phyloP scores from a whole-genome alignment of 2,329 filamentous ascomycete species.

The Ceratocystis colombiana region DNA sequence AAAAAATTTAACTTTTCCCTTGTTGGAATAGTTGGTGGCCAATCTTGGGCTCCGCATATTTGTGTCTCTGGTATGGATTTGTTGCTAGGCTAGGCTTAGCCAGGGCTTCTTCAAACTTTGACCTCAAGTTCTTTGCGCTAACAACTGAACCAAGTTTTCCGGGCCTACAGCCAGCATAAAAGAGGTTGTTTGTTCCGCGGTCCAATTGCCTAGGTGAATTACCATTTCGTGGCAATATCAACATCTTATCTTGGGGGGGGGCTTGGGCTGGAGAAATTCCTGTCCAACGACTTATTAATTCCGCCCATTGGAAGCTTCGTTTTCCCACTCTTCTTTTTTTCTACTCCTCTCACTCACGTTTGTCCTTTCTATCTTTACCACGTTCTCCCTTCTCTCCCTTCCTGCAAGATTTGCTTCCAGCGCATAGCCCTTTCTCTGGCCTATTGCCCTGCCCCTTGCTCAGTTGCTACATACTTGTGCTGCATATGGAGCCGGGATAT shows the following conservation, averaged over 20 bases:
- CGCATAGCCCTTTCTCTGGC: constrained; percentile 24
- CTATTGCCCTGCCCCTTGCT: constrained; percentile 24
- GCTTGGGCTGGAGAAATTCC: constrained; percentile 3
- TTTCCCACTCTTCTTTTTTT: constrained; percentile 15
- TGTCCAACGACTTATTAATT: background rate
- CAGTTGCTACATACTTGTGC: constrained; percentile 19
- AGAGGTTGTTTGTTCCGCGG: background rate
- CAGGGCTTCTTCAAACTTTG: constrained; percentile 9
- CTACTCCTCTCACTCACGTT: constrained; percentile 4
- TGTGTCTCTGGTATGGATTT: constrained; percentile 6
- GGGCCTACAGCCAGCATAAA: constrained; percentile 3
- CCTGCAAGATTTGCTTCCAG: constrained; percentile 16
- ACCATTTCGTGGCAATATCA: constrained; percentile 1
- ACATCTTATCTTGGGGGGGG: background rate
- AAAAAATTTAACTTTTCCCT: constrained; percentile 14
- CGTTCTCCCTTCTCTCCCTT: constrained; percentile 14
- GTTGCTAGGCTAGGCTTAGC: constrained; percentile 12
- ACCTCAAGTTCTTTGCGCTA: constrained; percentile 12
- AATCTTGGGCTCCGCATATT: constrained; percentile 8
- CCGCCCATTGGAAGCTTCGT: constrained; percentile 1
- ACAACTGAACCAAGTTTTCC: constrained; percentile 9
- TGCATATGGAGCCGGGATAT: constrained; percentile 24
- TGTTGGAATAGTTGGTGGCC: constrained; percentile 13
- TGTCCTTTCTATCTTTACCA: constrained; percentile 18
- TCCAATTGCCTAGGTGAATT: background rate